phyloP scores from a whole-genome alignment of 768 basidiomycete genomes.

The Chalciporus piperatus region DNA sequence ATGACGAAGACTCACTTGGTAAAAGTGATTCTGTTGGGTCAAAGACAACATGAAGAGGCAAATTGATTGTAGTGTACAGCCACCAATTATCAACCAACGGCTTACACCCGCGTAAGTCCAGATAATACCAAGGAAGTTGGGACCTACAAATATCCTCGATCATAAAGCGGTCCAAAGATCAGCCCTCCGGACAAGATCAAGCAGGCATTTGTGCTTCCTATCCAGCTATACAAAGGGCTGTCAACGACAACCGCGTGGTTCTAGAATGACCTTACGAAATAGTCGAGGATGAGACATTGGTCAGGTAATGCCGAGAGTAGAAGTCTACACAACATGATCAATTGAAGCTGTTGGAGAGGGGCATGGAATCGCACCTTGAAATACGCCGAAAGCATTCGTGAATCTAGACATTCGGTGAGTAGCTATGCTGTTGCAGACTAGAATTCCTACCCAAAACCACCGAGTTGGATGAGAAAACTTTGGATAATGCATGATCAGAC shows the following conservation, averaged over 20 bases:
- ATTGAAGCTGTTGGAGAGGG: background rate
- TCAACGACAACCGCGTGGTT: background rate
- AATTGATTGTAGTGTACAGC: constrained; percentile 41
- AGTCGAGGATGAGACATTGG: constrained; percentile 33
- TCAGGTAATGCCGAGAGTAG: constrained; percentile 36
- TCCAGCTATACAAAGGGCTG: constrained; percentile 31
- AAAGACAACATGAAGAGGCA: constrained; percentile 46
- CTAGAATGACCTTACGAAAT: constrained; percentile 30
- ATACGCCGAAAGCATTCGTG: constrained; percentile 38
- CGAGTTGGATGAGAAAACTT: constrained; percentile 37
- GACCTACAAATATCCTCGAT: constrained; percentile 49
- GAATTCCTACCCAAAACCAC: constrained; percentile 34
- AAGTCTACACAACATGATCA: constrained; percentile 30
- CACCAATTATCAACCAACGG: constrained; percentile 43
- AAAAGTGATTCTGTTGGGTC: constrained; percentile 32
- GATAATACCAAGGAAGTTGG: background rate
- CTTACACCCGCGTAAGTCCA: constrained; percentile 18
- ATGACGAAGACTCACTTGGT: constrained; percentile 31
- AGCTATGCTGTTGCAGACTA: background rate
- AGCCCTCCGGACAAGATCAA: constrained; percentile 43
- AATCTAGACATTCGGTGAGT: constrained; percentile 21
- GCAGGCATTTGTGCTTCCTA: constrained; percentile 50
- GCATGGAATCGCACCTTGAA: constrained; percentile 30
- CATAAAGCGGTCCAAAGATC: constrained; percentile 48
- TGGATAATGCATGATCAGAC: background rate